These are phyloP conservation scores for Pseudogymnoascus sp. DNA, from an alignment of 2,329 filamentous ascomycete genomes.

Conservation along the genomic window DNA sequence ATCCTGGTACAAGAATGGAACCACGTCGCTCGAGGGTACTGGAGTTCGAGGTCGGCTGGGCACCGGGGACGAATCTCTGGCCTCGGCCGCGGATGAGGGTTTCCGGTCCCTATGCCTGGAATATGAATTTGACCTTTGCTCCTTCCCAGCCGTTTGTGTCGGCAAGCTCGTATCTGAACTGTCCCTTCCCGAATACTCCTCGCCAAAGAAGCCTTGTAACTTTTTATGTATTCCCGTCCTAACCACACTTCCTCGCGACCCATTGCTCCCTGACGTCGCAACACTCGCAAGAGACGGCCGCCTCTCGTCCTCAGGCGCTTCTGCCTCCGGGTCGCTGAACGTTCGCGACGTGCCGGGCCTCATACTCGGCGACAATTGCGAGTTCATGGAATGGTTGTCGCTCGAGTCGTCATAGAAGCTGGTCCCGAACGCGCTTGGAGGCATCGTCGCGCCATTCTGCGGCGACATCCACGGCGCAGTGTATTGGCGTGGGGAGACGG, in stretches of 20 bases:
- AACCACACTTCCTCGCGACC: slow-evolving; percentile 66
- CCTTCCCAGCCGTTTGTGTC: slow-evolving; percentile 41
- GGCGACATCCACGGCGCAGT: slow-evolving; percentile 52
- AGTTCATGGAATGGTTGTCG: slow-evolving; percentile 59
- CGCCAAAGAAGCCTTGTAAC: slow-evolving; percentile 85
- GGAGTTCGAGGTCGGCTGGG: slow-evolving; percentile 78
- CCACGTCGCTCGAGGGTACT: slow-evolving; percentile 82
- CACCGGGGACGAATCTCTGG: slow-evolving; percentile 66
- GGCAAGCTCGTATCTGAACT: slow-evolving; percentile 65
- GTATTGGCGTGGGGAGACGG: slow-evolving; percentile 37
- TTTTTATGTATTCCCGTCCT: slow-evolving; percentile 61
- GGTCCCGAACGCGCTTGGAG: slow-evolving; percentile 34
- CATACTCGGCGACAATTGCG: slow-evolving; percentile 62
- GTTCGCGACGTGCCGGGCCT: slow-evolving; percentile 42
- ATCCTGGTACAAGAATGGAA: slow-evolving; percentile 95
- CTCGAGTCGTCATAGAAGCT: slow-evolving; percentile 66
- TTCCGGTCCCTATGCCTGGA: slow-evolving; percentile 61
- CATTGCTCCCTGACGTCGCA: slow-evolving; percentile 77
- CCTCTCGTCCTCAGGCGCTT: slow-evolving; percentile 62
- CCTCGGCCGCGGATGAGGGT: slow-evolving; percentile 69
- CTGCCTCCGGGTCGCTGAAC: slow-evolving; percentile 55
- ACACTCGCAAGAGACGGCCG: slow-evolving; percentile 84
- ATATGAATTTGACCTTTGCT: slow-evolving; percentile 58
- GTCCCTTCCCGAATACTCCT: slow-evolving; percentile 71
- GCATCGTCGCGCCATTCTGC: slow-evolving; percentile 23